phyloP scores from a whole-genome alignment of 1,284 basidiomycete genomes.

The Kalmanozyma brasiliensis region DNA sequence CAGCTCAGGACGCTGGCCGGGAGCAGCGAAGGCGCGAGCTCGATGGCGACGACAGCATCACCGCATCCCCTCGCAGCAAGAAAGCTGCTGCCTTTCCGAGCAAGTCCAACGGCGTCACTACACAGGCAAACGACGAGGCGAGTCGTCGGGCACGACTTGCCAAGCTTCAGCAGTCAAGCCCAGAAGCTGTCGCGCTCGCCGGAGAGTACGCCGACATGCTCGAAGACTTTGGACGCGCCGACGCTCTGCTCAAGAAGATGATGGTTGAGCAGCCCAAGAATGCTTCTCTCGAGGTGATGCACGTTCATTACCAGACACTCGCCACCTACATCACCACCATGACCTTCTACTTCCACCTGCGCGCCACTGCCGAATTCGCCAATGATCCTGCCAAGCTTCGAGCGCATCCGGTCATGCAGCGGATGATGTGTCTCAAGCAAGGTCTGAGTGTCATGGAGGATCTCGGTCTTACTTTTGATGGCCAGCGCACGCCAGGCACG shows the following conservation, averaged over 20 bases:
- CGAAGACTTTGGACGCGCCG: conserved; percentile 72
- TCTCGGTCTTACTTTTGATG: conserved; percentile 59
- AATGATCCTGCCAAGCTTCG: conserved; percentile 47
- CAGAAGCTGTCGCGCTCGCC: conserved; percentile 75
- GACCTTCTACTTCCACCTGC: conserved; percentile 90
- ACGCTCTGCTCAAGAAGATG: conserved; percentile 74
- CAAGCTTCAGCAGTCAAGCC: conserved; percentile 81
- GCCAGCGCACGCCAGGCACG: conserved; percentile 14
- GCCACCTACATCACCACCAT: conserved; percentile 89
- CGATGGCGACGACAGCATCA: conserved; percentile 24
- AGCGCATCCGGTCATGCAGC: conserved; percentile 76
- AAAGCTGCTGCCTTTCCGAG: not conserved
- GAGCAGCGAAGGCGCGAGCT: conserved; percentile 55
- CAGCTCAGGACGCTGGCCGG: conserved; percentile 53
- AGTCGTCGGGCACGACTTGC: conserved; percentile 72
- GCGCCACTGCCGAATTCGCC: conserved; percentile 70
- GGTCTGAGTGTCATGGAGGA: conserved; percentile 77
- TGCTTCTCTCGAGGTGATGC: conserved; percentile 68
- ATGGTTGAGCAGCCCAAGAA: conserved; percentile 71
- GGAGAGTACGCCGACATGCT: conserved; percentile 71
- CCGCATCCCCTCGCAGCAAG: not conserved
- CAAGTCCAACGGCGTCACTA: not conserved
- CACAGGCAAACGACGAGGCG: conserved; percentile 9
- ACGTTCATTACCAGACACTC: conserved; percentile 73
- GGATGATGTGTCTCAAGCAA: conserved; percentile 86